Evolutionary conservation across 2,329 filamentous ascomycete genomes (phyloP), one percentile per base, ranked within the genome.

Genomic region (Fusarium sp.): DNA sequence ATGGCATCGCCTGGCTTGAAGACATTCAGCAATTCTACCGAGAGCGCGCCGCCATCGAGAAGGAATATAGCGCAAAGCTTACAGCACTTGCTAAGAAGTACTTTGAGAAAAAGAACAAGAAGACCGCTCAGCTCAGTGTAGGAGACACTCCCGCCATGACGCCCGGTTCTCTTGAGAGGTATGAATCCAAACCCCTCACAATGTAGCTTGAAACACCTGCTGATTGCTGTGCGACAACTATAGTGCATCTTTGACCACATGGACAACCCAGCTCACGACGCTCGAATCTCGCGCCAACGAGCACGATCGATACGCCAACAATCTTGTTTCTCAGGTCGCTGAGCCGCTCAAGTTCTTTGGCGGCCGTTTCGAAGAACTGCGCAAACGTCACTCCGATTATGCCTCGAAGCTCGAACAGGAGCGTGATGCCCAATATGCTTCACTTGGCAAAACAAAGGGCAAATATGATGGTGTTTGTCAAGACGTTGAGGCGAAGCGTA

Each of bases 1-100:
- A 92, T 78, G 94, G 95, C 68, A 97, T 99, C 77, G 84, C 88
- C 69, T 99, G 95, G 95, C 89, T 99, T 61, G 95, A 97, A 74
- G 96, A 99, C 74, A 92, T 99, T 67, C 93, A 99, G 79, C 90
- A 93, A 76, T 99, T 98, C 83, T 99, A 98, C 83, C 92, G 96
- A 68, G 96, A 99, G 80, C 89, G 96, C 58, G 93, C 93, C 76
- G 89, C 84, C 34, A 97, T 99, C 77, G 96, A 99, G 82, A 97
- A 97, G 81, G 96, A 99, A 78, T 98, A 99, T 79, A 91, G 93
- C 73, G 86, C 91, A 67, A 98, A 95, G 80, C 88, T 99, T 68
- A 91, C 88, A 71, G 89, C 89, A 4, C 83, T 99, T 49, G 96
- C 95, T 55, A 97, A 96, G 83, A 97, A 96, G 78, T 98, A 97